Evolutionary conservation across 2,329 filamentous ascomycete species (phyloP).

Genomic region (Aureobasidium sp.): DNA sequence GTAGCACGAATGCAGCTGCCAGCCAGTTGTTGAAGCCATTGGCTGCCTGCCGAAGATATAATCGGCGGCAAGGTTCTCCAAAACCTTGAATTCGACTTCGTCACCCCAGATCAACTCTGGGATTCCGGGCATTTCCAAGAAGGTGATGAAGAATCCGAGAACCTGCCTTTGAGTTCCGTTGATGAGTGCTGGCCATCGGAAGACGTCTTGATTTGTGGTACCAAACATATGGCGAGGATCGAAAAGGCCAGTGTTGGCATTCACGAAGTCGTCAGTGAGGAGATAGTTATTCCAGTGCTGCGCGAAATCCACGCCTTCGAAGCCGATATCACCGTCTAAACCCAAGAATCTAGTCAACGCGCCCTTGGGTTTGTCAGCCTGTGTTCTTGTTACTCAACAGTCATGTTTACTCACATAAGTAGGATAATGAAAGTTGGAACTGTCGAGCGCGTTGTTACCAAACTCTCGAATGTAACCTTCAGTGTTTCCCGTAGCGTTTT

Average conservation of each 20-base stretch:
- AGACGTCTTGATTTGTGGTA: conserved; percentile 55
- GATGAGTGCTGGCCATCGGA: conserved; percentile 52
- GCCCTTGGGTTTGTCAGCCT: conserved; percentile 30
- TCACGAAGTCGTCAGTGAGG: conserved; percentile 37
- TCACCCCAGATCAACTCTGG: conserved; percentile 54
- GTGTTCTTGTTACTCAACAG: neutral
- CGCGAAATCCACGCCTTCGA: conserved; percentile 45
- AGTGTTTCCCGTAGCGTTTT: conserved; percentile 38
- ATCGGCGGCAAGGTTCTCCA: conserved; percentile 52
- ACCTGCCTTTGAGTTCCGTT: conserved; percentile 50
- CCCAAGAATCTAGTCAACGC: conserved; percentile 52
- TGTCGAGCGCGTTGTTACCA: conserved; percentile 47
- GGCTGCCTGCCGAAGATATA: conserved; percentile 57
- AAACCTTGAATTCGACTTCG: conserved; percentile 54
- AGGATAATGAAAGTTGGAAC: conserved; percentile 54
- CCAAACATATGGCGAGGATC: conserved; percentile 58
- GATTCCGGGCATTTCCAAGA: conserved; percentile 51
- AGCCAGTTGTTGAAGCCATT: conserved; percentile 52
- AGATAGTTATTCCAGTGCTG: conserved; percentile 41
- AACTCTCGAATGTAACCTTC: conserved; percentile 44
- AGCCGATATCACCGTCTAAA: conserved; percentile 47
- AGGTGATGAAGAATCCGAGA: conserved; percentile 50
- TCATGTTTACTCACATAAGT: conserved; percentile 33
- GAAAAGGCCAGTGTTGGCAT: conserved; percentile 50
- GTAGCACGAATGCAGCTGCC: conserved; percentile 58